These are phyloP conservation scores for Pilobolus umbonatus DNA, from an alignment of 192 early-diverging fungal species.

Conservation along the genomic window DNA sequence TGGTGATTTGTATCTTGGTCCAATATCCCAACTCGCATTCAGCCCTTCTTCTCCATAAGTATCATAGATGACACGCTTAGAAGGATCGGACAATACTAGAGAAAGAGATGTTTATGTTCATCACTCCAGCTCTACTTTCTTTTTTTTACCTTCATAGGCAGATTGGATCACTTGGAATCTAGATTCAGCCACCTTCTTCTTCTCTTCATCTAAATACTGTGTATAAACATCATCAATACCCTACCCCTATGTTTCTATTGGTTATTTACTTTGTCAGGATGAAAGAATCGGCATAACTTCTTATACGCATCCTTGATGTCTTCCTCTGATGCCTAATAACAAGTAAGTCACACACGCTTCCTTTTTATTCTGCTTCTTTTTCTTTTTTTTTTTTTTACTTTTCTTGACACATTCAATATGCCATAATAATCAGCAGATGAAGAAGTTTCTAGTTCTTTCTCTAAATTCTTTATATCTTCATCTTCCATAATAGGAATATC, in stretches of 20 bases:
- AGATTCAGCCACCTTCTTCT: conserved; percentile 60
- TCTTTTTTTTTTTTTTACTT: conserved; percentile 11
- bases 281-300: conserved; percentile 67
- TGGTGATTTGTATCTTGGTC: conserved; percentile 61
- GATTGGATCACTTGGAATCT: conserved; percentile 74
- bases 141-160: conserved; percentile 65
- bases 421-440: conserved; percentile 56
- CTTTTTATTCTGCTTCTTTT: conserved; percentile 19
- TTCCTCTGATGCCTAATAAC: conserved; percentile 51
- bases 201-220: conserved; percentile 50
- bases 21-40: conserved; percentile 53
- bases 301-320: conserved; percentile 74
- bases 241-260: not conserved
- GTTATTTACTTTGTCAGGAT: conserved; percentile 62
- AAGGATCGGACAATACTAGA: conserved; percentile 74
- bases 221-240: not conserved
- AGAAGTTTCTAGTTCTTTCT: conserved; percentile 35
- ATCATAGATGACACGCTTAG: conserved; percentile 84
- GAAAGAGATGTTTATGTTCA: not conserved
- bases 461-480: conserved; percentile 27
- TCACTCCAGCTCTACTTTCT: not conserved
- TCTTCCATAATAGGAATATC: conserved; percentile 17
- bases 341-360: conserved; percentile 2
- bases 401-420: conserved; percentile 54
- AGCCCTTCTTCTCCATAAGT: conserved; percentile 89